Percentiles rank a stretch among this genome's conserved stretches.
phyloP scores from a whole-genome alignment of 2,329 filamentous ascomycete species.

The Helminthosporium solani region DNA sequence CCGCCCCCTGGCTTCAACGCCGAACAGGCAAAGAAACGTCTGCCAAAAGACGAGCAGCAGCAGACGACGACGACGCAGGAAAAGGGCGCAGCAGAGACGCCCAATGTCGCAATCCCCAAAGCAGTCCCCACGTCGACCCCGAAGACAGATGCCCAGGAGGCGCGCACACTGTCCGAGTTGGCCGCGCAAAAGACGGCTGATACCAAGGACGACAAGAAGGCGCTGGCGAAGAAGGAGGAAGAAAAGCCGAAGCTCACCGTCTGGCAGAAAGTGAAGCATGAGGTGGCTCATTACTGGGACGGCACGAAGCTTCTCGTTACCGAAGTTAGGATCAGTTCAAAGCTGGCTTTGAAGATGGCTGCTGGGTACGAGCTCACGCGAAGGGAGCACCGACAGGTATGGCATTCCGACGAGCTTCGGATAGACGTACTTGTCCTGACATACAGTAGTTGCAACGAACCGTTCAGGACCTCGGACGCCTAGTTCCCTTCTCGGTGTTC shows the following conservation, averaged over 20 bases:
- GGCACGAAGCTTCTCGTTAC: slow-evolving; percentile 91
- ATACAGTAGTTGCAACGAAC: slow-evolving; percentile 70
- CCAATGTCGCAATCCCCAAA: slow-evolving; percentile 37
- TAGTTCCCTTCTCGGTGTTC: slow-evolving; percentile 96
- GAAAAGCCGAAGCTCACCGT: slow-evolving; percentile 84
- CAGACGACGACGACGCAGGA: slow-evolving; percentile 26
- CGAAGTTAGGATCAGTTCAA: slow-evolving; percentile 89
- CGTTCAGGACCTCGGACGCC: slow-evolving; percentile 85
- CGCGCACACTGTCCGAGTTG: slow-evolving; percentile 60
- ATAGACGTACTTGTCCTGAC: slow-evolving; percentile 13
- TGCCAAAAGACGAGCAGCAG: slow-evolving; percentile 58
- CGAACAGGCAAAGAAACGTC: slow-evolving; percentile 84
- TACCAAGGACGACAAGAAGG: slow-evolving; percentile 55
- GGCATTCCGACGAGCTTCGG: neutral
- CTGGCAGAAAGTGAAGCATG: slow-evolving; percentile 92
- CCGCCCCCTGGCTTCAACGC: slow-evolving; percentile 89
- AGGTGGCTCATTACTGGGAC: slow-evolving; percentile 94
- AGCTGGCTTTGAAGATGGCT: slow-evolving; percentile 93
- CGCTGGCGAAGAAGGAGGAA: slow-evolving; percentile 60
- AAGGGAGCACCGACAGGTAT: slow-evolving; percentile 81
- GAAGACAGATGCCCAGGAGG: slow-evolving; percentile 51
- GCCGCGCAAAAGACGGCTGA: slow-evolving; percentile 58
- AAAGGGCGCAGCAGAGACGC: slow-evolving; percentile 26
- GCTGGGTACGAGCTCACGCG: slow-evolving; percentile 95
- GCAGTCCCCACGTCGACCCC: slow-evolving; percentile 46